Percentiles rank a stretch among this genome's conserved stretches.
phyloP scores from a whole-genome alignment of 129 eudicot species.

The Deinandra increscens region DNA sequence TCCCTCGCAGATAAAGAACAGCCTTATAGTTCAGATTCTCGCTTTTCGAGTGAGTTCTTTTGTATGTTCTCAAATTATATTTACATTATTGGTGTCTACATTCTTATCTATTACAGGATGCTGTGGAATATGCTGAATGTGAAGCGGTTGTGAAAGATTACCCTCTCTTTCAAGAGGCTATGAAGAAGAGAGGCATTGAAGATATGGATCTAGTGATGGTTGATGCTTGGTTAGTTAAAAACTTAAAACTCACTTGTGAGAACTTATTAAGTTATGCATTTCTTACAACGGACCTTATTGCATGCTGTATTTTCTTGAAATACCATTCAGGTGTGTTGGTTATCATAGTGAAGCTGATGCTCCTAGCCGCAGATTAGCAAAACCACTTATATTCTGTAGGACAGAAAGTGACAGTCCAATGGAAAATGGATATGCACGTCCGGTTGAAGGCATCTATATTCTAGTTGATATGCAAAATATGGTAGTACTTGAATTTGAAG shows the following conservation, averaged over 20 bases:
- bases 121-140: slow-evolving; percentile 92
- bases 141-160: slow-evolving; percentile 82
- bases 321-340: slow-evolving; percentile 68
- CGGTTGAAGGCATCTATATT: slow-evolving; percentile 82
- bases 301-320: background rate
- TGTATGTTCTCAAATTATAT: background rate
- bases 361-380: slow-evolving; percentile 78
- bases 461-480: slow-evolving; percentile 91
- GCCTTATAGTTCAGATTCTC: slow-evolving; percentile 1
- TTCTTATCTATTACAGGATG: slow-evolving; percentile 54
- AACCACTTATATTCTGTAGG: slow-evolving; percentile 87
- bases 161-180: slow-evolving; percentile 79
- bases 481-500: slow-evolving; percentile 85
- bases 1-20: background rate
- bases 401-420: slow-evolving; percentile 93
- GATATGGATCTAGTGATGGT: slow-evolving; percentile 97
- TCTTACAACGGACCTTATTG: background rate
- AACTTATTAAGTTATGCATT: background rate
- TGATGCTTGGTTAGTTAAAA: slow-evolving; percentile 77
- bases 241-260: background rate
- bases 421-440: slow-evolving; percentile 90
- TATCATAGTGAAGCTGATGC: slow-evolving; percentile 86
- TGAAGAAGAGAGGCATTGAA: slow-evolving; percentile 96
- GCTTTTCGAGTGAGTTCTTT: no score
- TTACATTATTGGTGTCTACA: background rate